Evolutionary conservation across 225 moss, liverwort and hornwort genomes (phyloP), one percentile per base, ranked within the genome.

Genomic region (Takakia lepidozioides): DNA sequence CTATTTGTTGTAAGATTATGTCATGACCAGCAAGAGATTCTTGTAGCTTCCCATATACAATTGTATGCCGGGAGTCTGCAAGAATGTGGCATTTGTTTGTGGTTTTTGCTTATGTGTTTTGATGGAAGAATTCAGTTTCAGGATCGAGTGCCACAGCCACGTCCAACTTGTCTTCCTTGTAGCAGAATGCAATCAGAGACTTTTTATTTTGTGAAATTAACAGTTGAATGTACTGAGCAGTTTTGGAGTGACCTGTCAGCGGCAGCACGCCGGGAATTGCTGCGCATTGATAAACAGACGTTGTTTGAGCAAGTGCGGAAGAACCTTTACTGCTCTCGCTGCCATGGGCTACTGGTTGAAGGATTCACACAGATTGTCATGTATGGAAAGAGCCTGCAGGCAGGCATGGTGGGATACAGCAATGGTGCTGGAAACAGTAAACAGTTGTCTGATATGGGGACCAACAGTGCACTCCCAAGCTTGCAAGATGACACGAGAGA

Each of bases 251-350:
- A 72, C 44, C 74, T 98, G 25, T 83, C 87, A 34, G 73, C 85
- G 52, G 65, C 78, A 61, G 91, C 87, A 71, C 90, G 98, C 28
- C 91, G 98, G 36, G 91, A 98, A 47, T 73, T 98, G 78, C 68
- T 98, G n/a, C 91, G 98, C 59, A 88, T 98, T 51, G 91, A 98
- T 49, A 98, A 98, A 85, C 98, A 98, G 66, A 73, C 91, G 48
- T 68, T 98, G 2, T 98, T 98, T 64, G 98, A 98, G 74, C 91
- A 98, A 83, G 98, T 98, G 44, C 87, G 91, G 43, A 98, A 98
- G 76, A 98, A 98, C 46, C 70, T 98, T 11, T 98, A 98, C 57
- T 98, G 98, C 66, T 98, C 91, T 54, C 80, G 98, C 28, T 98
- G 98, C 68, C 98, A 98, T 77, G 98, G 98, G 52, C 91, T 98